These are phyloP conservation scores for Annulohypoxylon stygium DNA, from an alignment of 495 filamentous ascomycete species.

Conservation along the genomic window DNA sequence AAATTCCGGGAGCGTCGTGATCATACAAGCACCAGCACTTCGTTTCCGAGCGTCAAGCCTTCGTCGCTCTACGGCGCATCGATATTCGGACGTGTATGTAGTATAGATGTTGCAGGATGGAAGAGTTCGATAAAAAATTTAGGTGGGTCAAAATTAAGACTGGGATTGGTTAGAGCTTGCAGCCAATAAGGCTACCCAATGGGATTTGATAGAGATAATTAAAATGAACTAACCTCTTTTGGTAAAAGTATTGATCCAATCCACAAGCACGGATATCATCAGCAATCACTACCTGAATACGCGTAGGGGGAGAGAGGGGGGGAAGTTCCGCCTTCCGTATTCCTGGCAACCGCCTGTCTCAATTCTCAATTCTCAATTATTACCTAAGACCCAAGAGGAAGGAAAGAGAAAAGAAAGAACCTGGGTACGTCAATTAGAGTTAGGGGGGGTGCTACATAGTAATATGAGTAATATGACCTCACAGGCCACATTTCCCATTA, in stretches of 20 bases:
- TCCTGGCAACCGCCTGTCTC: no score
- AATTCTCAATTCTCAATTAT: no score
- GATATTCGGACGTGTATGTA: background rate
- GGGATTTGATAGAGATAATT: background rate
- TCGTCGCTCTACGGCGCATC: background rate
- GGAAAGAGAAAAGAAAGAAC: background rate
- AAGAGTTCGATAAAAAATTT: slow-evolving; percentile 32
- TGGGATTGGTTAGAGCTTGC: slow-evolving; percentile 2
- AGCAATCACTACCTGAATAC: no score
- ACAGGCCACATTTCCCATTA: slow-evolving; percentile 35
- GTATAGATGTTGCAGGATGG: background rate
- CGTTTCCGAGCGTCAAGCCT: background rate
- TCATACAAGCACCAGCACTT: background rate
- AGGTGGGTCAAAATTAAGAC: slow-evolving; percentile 22
- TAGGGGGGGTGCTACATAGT: slow-evolving; percentile 25
- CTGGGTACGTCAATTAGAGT: slow-evolving; percentile 16
- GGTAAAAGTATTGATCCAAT: background rate
- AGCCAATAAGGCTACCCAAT: slow-evolving; percentile 28
- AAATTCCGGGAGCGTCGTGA: background rate
- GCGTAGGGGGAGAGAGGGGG: no score
- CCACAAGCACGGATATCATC: no score
- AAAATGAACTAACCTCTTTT: background rate
- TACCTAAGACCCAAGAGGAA: background rate
- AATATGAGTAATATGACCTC: slow-evolving; percentile 49
- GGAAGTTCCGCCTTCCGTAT: no score